These are phyloP conservation scores for Cercospora janseana DNA, from an alignment of 2,329 filamentous ascomycete species.

Conservation along the genomic window DNA sequence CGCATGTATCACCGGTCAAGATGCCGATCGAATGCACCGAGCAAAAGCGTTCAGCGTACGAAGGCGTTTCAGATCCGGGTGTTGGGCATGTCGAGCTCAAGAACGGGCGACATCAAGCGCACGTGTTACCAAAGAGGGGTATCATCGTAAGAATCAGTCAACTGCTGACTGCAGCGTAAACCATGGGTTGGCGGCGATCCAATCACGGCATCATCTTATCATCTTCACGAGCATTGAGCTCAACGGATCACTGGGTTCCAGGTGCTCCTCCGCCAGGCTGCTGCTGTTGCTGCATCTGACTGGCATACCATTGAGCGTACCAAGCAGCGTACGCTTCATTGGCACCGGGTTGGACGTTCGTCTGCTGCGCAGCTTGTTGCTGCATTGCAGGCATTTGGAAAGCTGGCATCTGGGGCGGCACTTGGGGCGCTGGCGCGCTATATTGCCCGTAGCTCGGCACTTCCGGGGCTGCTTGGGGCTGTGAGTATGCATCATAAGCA, in stretches of 20 bases:
- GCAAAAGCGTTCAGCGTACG: conserved; percentile 15
- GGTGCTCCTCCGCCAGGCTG: conserved; percentile 38
- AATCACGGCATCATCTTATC: conserved; percentile 25
- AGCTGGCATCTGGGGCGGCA: conserved; percentile 33
- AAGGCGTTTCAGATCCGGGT: conserved; percentile 15
- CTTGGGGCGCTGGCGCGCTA: conserved; percentile 28
- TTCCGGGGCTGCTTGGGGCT: conserved; percentile 42
- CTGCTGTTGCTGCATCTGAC: conserved; percentile 25
- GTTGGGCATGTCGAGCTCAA: conserved; percentile 16
- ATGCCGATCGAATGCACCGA: conserved; percentile 10
- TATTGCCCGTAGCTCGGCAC: conserved; percentile 35
- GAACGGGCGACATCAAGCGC: conserved; percentile 18
- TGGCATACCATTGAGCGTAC: conserved; percentile 23
- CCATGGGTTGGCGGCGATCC: conserved; percentile 9
- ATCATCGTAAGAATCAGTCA: conserved; percentile 21
- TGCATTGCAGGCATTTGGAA: conserved; percentile 36
- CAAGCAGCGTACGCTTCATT: conserved; percentile 29
- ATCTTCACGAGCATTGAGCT: conserved; percentile 27
- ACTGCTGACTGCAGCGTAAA: conserved; percentile 9
- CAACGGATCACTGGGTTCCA: conserved; percentile 33
- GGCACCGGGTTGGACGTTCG: conserved; percentile 18
- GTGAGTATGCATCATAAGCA: conserved; percentile 48
- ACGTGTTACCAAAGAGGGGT: conserved; percentile 21
- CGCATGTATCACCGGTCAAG: conserved; percentile 12
- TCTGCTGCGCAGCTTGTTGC: conserved; percentile 24